Conservation (phyloP, 2,329 filamentous ascomycete genomes). For the Penicillium sclerotiorum region DNA sequence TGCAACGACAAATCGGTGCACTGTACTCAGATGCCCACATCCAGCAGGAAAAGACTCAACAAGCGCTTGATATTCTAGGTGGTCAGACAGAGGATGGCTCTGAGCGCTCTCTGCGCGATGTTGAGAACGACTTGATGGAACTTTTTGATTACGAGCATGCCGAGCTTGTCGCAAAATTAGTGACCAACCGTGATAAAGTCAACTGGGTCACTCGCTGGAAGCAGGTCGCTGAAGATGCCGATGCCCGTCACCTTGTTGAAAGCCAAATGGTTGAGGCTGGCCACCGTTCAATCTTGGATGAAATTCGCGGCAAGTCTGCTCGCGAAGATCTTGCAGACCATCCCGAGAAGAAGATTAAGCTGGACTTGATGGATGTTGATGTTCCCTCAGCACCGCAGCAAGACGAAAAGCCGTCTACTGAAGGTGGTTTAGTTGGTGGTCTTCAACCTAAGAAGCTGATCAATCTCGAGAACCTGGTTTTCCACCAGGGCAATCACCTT, state of each 20-base stretch:
- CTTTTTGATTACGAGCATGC: constrained; percentile 97
- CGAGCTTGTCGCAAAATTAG: constrained; percentile 86
- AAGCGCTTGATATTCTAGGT: constrained; percentile 79
- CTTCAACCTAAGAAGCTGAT: constrained; percentile 84
- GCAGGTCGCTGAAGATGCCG: constrained; percentile 74
- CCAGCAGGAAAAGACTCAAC: constrained; percentile 88
- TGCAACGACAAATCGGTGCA: constrained; percentile 86
- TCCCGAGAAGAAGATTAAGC: constrained; percentile 79
- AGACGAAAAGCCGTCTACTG: constrained; percentile 58
- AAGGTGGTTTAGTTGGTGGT: constrained; percentile 74
- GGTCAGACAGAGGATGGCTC: constrained; percentile 73
- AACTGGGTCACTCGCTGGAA: constrained; percentile 93
- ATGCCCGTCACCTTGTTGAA: constrained; percentile 74
- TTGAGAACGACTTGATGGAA: constrained; percentile 98
- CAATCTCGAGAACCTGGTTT: constrained; percentile 93
- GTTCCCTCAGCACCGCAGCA: constrained; percentile 62
- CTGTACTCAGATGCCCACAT: constrained; percentile 90
- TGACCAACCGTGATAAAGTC: constrained; percentile 89
- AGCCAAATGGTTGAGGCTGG: constrained; percentile 90
- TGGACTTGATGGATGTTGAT: constrained; percentile 84
- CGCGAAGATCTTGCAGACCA: constrained; percentile 61
- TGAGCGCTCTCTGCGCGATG: constrained; percentile 83
- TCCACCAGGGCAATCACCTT: constrained; percentile 96
- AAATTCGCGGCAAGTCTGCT: constrained; percentile 72
- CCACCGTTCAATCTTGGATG: constrained; percentile 81